Conservation (phyloP, 306 rosid species). For the Acmispon strigosus region DNA sequence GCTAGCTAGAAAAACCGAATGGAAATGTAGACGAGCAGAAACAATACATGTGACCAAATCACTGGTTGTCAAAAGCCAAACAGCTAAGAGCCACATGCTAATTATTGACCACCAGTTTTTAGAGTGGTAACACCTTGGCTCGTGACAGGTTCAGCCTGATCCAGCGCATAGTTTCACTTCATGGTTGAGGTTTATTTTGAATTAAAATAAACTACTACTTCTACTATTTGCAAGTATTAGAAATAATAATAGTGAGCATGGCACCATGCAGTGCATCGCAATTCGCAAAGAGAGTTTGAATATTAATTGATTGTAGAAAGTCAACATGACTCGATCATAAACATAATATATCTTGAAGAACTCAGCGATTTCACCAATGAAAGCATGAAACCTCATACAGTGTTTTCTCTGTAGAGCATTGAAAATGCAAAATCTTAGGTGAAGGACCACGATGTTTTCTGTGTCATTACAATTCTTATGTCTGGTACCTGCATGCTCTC, state of each 20-base stretch:
- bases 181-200: not conserved
- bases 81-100: constrained; percentile 12
- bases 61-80: not conserved
- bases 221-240: no score
- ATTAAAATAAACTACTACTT: no score
- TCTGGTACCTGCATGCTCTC: not conserved
- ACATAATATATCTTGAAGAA: not conserved
- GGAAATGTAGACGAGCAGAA: not conserved
- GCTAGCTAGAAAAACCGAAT: not conserved
- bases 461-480: not conserved
- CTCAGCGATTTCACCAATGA: constrained; percentile 10
- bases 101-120: not conserved
- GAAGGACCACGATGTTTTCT: not conserved
- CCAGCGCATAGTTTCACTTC: not conserved
- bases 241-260: no score
- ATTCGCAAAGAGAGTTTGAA: no score
- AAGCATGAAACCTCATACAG: not conserved
- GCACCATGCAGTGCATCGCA: no score
- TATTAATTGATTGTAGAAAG: no score
- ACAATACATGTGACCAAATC: not conserved
- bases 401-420: not conserved
- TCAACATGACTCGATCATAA: no score
- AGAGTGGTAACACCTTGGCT: not conserved
- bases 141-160: not conserved
- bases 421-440: constrained; percentile 13